Base-by-base conservation (phyloP, 768 basidiomycete species). In the Collybiopsis luxurians region DNA sequence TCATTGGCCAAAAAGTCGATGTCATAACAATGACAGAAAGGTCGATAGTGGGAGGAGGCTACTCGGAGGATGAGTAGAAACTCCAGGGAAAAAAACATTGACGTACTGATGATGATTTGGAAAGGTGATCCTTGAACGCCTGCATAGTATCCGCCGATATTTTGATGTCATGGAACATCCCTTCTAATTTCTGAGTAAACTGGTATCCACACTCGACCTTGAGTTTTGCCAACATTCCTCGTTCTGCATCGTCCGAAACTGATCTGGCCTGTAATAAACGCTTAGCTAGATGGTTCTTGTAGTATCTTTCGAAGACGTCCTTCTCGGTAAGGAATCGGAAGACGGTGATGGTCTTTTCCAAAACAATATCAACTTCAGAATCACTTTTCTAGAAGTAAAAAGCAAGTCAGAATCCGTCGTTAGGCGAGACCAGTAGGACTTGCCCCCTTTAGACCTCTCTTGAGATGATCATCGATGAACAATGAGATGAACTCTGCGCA, bases 291-390 rank as follows among this genome's bases (percentile, higher is more conserved):
- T 98, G 97, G 15, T 80, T 81, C 73, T 98, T 98, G 77, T 99
- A 99, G 70, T 98, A 98, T 31, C 92, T 83, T 70, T 99, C 97
- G 67, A 99, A 99, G 13, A 94, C 83, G 66, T 99, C 97, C 72
- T 98, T 98, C 71, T 98, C 95, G 1, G 85, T 80, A 56, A 98
- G 79, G 74, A 86, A 99, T 48, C 96, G 83, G 82, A 99, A 99
- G 27, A 98, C 84, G 1, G 87, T 91, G 70, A 98, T 97, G 0
- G 97, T 95, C 75, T 97, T 98, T 67, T 98, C 96, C 58, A 99
- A 75, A 4, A 96, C 83, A 31, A 70, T 69, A 63, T 98, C 96
- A 51, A 98, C 87, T 66, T 99, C 97, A 19, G 80, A 76, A 57
- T 98, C 97, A 26, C 91, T 85, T 95, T 97, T 98, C 97, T 98